phyloP scores from a whole-genome alignment of 192 early-diverging fungal species.

The Podila minutissima region DNA sequence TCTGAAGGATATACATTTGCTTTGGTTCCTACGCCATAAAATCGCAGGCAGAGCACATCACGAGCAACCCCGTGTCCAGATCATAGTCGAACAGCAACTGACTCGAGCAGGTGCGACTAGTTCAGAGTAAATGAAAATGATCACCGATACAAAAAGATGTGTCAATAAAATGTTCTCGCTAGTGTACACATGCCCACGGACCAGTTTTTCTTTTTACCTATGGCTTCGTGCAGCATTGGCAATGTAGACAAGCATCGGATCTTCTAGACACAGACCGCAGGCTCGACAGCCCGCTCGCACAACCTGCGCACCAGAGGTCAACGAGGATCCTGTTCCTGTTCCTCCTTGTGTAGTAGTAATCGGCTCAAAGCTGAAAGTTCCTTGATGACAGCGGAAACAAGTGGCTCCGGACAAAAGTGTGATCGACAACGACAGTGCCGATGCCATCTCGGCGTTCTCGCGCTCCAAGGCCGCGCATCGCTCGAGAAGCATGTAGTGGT shows the following conservation, averaged over 20 bases:
- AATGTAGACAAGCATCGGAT: conserved; percentile 21
- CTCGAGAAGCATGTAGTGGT: conserved; percentile 32
- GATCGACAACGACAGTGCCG: conserved; percentile 29
- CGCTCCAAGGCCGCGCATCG: not conserved
- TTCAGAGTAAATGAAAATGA: not conserved
- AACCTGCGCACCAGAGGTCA: not conserved
- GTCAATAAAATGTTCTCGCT: not conserved
- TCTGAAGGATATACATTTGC: too few species aligned
- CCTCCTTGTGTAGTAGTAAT: not conserved
- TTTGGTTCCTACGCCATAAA: conserved; percentile 11
- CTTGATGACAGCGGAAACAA: conserved; percentile 31
- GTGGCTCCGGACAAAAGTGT: conserved; percentile 11
- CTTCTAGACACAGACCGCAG: conserved; percentile 29
- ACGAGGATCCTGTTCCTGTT: not conserved
- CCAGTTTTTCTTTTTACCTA: conserved; percentile 1
- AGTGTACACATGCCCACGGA: not conserved
- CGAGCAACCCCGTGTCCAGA: conserved; percentile 23
- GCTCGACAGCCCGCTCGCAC: conserved; percentile 6
- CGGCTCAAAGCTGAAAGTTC: conserved; percentile 16
- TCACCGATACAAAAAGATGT: not conserved
- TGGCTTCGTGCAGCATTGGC: conserved; percentile 18
- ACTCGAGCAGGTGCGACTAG: conserved; percentile 21
- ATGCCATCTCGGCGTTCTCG: conserved; percentile 45
- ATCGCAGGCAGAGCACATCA: conserved; percentile 28
- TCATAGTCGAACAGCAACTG: conserved; percentile 25